A percentile compares a stretch with the other conserved stretches of the same genome.
Conservation (phyloP, 306 rosid genomes). For the Acacia acuminata region DNA sequence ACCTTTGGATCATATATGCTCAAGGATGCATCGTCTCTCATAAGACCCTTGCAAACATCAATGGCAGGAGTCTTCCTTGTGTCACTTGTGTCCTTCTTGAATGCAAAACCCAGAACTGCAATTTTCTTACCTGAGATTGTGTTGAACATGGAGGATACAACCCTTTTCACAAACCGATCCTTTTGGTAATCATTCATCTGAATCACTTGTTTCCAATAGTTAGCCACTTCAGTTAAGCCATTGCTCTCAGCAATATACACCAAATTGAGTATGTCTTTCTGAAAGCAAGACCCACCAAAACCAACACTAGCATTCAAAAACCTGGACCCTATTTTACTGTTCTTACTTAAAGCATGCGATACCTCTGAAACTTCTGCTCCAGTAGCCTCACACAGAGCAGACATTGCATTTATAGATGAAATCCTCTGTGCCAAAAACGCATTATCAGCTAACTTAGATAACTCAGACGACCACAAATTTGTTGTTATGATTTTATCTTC, state of each 20-base stretch:
- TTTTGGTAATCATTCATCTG: conserved; percentile 86
- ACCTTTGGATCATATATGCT: conserved; percentile 73
- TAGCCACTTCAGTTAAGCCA: conserved; percentile 73
- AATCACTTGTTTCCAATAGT: conserved; percentile 80
- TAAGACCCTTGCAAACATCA: conserved; percentile 81
- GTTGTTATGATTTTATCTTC: conserved; percentile 70
- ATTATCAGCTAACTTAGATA: conserved; percentile 83
- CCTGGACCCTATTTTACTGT: conserved; percentile 71
- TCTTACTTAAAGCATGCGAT: conserved; percentile 67
- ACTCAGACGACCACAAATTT: conserved; percentile 83
- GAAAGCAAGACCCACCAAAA: conserved; percentile 92
- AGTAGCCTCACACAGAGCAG: conserved; percentile 85
- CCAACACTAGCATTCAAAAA: conserved; percentile 82
- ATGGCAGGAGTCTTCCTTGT: conserved; percentile 86
- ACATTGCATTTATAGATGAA: conserved; percentile 81
- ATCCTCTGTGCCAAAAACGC: conserved; percentile 86
- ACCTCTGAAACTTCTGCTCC: conserved; percentile 77
- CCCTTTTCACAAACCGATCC: conserved; percentile 68
- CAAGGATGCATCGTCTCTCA: conserved; percentile 66
- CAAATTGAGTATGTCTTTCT: conserved; percentile 81
- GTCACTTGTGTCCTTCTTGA: conserved; percentile 83
- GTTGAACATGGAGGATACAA: conserved; percentile 82
- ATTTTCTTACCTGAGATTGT: conserved; percentile 81
- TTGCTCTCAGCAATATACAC: conserved; percentile 79
- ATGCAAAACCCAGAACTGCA: conserved; percentile 76